These are phyloP conservation scores for Hymenoscyphus scutula DNA, from an alignment of 2,329 filamentous ascomycete species.

Conservation along the genomic window DNA sequence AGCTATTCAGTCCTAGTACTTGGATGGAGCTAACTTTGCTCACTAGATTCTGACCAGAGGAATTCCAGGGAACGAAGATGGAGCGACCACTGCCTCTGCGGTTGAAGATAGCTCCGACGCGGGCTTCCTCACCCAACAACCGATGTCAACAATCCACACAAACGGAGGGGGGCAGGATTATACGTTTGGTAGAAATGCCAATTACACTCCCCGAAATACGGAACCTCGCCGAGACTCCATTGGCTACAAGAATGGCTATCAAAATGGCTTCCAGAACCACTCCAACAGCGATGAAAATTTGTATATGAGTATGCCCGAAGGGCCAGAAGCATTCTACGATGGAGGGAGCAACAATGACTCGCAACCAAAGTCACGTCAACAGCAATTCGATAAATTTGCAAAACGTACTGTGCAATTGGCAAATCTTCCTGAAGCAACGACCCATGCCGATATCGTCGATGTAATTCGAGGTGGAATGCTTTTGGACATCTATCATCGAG, in stretches of 20 bases:
- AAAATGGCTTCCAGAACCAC: conserved; percentile 22
- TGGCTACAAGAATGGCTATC: conserved; percentile 5
- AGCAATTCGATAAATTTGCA: conserved; percentile 32
- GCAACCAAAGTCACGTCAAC: conserved; percentile 22
- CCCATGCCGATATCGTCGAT: conserved; percentile 62
- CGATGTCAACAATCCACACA: conserved; percentile 18
- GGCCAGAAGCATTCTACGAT: conserved; percentile 25
- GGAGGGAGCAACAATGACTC: conserved; percentile 27
- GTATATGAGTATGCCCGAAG: conserved; percentile 22
- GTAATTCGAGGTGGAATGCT: conserved; percentile 68
- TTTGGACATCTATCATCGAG: conserved; percentile 64
- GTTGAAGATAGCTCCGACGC: conserved; percentile 21
- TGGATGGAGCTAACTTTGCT: conserved; percentile 15
- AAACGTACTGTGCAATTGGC: conserved; percentile 60
- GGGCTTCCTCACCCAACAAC: conserved; percentile 19
- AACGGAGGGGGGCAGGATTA: conserved; percentile 27
- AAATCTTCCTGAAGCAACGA: conserved; percentile 60
- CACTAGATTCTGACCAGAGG: conserved; percentile 32
- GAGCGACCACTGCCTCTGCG: conserved; percentile 15
- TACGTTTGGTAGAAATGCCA: conserved; percentile 28
- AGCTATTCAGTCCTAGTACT: neutral
- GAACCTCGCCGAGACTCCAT: conserved; percentile 20
- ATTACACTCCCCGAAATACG: conserved; percentile 25
- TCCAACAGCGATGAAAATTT: conserved; percentile 21
- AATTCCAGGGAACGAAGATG: conserved; percentile 18